phyloP scores from a whole-genome alignment of 805 yeast species.

The Candida odintsovae region DNA sequence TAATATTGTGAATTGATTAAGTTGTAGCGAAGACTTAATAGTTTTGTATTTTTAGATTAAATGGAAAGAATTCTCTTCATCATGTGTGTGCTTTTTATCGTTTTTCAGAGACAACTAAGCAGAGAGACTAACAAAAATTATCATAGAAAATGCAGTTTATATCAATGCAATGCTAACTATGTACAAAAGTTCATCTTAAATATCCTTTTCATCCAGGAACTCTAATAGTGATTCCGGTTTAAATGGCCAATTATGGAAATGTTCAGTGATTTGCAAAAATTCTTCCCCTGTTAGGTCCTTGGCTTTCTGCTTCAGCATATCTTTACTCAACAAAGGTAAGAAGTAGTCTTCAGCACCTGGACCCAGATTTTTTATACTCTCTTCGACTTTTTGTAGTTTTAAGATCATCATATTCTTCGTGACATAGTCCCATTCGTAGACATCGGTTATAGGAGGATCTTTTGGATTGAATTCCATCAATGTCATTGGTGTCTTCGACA shows the following conservation, averaged over 20 bases:
- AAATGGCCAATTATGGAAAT: slow-evolving; percentile 77
- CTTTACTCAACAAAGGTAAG: slow-evolving; percentile 25
- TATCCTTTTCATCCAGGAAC: slow-evolving; percentile 26
- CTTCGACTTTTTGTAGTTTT: slow-evolving; percentile 37
- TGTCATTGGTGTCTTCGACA: slow-evolving; percentile 24
- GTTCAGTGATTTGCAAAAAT: slow-evolving; percentile 41
- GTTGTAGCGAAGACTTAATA: too few relatives aligned
- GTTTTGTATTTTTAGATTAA: too few relatives aligned
- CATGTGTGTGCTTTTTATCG: too few relatives aligned
- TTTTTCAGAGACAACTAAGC: too few relatives aligned
- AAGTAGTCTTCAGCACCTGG: slow-evolving; percentile 72
- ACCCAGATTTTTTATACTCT: slow-evolving; percentile 53
- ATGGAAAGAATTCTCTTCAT: too few relatives aligned
- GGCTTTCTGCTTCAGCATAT: slow-evolving; percentile 39
- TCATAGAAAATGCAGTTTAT: too few relatives aligned
- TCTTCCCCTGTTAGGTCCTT: slow-evolving; percentile 50
- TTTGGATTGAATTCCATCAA: slow-evolving; percentile 54
- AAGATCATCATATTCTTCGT: slow-evolving; percentile 53
- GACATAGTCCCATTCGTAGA: slow-evolving; percentile 63
- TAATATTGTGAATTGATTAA: too few relatives aligned
- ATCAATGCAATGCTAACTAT: too few relatives aligned
- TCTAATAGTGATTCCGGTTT: slow-evolving; percentile 48
- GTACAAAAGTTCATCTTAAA: too few relatives aligned
- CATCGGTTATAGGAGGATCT: slow-evolving; percentile 33
- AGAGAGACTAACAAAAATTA: too few relatives aligned